Base-by-base conservation (phyloP, 2,329 filamentous ascomycete genomes). In the Helotiales sp. region DNA sequence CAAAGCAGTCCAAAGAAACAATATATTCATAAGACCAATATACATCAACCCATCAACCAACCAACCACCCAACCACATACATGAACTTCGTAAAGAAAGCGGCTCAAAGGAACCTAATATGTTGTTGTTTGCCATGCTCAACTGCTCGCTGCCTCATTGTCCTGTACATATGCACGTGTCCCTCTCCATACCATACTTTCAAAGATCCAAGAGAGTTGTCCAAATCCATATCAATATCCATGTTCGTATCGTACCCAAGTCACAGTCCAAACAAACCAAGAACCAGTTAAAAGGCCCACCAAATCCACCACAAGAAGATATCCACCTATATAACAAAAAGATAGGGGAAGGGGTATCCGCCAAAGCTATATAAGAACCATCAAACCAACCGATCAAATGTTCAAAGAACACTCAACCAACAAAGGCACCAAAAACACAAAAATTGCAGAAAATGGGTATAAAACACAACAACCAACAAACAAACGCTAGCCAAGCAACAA, bases 21-120 rank as follows among this genome's bases (percentile, higher is more conserved):
- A 50, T 22, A 37, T 61, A 30, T 61, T 50, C 45, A 37, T 50
- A 24, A 61, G 13, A 50, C 59, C 43, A 50, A 34, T 15, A 26
- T 50, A 61, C 28, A 61, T 34, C 26, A 50, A 61, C 28, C 24
- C 28, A 10, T 28, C 24, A 17, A 32, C 26, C 24, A 30, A 52
- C 49, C 49, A 32, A 52, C 49, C 49, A 15, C 49, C n/a, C 40
- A 45, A 15, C 40, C 11, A 45, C 55, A 22, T n/a, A 61, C 59
- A 52, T 61, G 28, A 61, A 50, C 43, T 61, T 61, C 59, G 59
- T 61, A 61, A 61, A 60, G 26, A 60, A 60, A 60, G 49, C 22
- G 57, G 37, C 40, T 47, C 57, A 60, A 60, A 17, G 47, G 37
- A 60, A n/a, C 37, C 57, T n/a, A 40, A 10, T 11, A 40, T 57